These are phyloP conservation scores for sorghum (Sorghum bicolor) DNA, from an alignment of 176 grass and related monocot species.

Conservation along the genomic window DNA sequence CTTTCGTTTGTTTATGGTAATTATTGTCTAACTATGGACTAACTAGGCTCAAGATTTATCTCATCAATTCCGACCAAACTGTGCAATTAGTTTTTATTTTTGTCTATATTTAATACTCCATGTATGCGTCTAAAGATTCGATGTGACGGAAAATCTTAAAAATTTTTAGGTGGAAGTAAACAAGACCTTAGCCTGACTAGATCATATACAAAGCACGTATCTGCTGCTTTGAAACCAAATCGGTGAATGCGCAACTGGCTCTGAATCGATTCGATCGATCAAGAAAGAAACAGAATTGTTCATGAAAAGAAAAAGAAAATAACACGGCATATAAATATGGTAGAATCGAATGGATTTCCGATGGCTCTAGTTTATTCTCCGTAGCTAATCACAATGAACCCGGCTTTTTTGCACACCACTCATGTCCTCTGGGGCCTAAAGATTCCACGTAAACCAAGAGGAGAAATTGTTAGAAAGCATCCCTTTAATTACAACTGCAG, in stretches of 20 bases:
- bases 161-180: too few relatives aligned
- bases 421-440: constrained; percentile 15
- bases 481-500: constrained; percentile 47
- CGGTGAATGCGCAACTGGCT: not conserved
- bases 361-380: constrained; percentile 39
- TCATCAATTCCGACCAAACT: too few relatives aligned
- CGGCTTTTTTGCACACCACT: constrained; percentile 19
- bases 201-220: not conserved
- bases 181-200: not conserved
- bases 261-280: not conserved
- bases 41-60: too few relatives aligned
- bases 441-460: constrained; percentile 26
- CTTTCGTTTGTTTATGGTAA: too few relatives aligned
- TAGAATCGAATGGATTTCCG: constrained; percentile 34
- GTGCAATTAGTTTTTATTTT: too few relatives aligned
- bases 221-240: not conserved
- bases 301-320: not conserved
- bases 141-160: too few relatives aligned
- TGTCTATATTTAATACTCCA: too few relatives aligned
- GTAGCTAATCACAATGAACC: constrained; percentile 34
- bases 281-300: not conserved
- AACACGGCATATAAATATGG: not conserved
- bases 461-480: constrained; percentile 21
- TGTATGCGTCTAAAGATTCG: too few relatives aligned
- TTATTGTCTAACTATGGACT: too few relatives aligned